phyloP scores from a whole-genome alignment of 305 asterid genomes.

The Fraxinus latifolia region DNA sequence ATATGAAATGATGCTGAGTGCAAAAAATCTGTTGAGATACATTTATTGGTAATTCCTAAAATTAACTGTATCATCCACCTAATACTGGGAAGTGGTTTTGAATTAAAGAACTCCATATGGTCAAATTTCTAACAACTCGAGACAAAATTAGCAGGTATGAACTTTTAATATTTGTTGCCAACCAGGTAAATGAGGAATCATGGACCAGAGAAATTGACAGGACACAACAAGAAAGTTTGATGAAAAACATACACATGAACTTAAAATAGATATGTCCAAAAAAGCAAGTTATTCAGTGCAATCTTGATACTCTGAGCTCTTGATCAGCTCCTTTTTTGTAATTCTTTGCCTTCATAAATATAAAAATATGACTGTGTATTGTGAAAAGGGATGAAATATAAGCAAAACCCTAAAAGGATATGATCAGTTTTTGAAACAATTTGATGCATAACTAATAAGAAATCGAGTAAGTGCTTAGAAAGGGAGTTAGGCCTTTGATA shows the following conservation, averaged over 20 bases:
- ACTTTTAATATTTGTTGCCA: neutral
- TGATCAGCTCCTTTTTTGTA: neutral
- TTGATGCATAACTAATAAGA: slow-evolving; percentile 10
- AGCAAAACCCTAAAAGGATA: slow-evolving; percentile 33
- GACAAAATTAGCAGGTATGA: neutral
- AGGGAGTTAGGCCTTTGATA: neutral
- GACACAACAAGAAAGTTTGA: neutral
- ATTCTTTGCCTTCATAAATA: neutral
- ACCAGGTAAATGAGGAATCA: neutral
- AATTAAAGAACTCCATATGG: slow-evolving; percentile 24
- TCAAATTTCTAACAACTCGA: slow-evolving; percentile 6
- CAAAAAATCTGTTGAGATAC: slow-evolving; percentile 12
- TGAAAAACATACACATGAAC: neutral
- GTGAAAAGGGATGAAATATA: neutral
- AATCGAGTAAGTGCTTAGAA: neutral
- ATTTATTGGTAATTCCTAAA: slow-evolving; percentile 29
- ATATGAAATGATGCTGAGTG: neutral
- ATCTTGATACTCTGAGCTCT: neutral
- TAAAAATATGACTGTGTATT: neutral
- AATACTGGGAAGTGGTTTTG: slow-evolving; percentile 26
- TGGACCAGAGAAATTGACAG: neutral
- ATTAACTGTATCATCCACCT: slow-evolving; percentile 24
- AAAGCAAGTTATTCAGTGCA: neutral
- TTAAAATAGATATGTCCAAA: neutral
- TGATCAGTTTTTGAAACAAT: neutral